Evolutionary conservation across 371 early-diverging fungal species (phyloP).

Genomic region (Rhizopus arrhizus): DNA sequence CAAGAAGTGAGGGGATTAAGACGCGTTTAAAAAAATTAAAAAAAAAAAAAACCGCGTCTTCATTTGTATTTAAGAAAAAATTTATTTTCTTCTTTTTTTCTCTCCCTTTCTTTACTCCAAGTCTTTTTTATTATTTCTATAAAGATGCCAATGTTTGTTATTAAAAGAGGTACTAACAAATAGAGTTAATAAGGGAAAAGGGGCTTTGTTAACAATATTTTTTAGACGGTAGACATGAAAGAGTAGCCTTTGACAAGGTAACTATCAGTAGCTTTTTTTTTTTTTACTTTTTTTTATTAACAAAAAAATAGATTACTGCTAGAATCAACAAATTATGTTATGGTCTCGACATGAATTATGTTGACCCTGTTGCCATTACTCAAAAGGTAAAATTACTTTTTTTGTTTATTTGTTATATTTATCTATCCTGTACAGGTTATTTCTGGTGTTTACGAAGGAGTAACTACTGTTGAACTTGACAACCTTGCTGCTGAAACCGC

Average conservation of each 20-base stretch:
- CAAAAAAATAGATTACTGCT: slow-evolving; percentile 73
- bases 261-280: slow-evolving; percentile 5
- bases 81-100: slow-evolving; percentile 1
- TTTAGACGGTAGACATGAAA: slow-evolving; percentile 78
- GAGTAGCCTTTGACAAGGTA: slow-evolving; percentile 87
- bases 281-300: not conserved
- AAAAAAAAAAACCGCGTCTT: not conserved
- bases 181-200: not conserved
- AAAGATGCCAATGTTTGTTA: slow-evolving; percentile 66
- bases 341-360: slow-evolving; percentile 81
- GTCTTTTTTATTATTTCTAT: not conserved
- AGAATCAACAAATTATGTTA: slow-evolving; percentile 87
- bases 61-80: slow-evolving; percentile 5
- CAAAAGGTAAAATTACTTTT: slow-evolving; percentile 66
- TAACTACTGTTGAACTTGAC: slow-evolving; percentile 95
- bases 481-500: slow-evolving; percentile 97
- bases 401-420: not conserved
- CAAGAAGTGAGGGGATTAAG: too few relatives aligned
- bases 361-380: slow-evolving; percentile 84
- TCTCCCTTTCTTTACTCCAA: not conserved
- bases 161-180: slow-evolving; percentile 66
- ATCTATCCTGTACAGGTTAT: slow-evolving; percentile 53
- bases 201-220: not conserved
- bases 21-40: not conserved
- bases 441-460: slow-evolving; percentile 93